A percentile compares a stretch with the other conserved stretches of the same genome.
phyloP scores from a whole-genome alignment of 2,329 filamentous ascomycete species.

The Venturia pyrina region DNA sequence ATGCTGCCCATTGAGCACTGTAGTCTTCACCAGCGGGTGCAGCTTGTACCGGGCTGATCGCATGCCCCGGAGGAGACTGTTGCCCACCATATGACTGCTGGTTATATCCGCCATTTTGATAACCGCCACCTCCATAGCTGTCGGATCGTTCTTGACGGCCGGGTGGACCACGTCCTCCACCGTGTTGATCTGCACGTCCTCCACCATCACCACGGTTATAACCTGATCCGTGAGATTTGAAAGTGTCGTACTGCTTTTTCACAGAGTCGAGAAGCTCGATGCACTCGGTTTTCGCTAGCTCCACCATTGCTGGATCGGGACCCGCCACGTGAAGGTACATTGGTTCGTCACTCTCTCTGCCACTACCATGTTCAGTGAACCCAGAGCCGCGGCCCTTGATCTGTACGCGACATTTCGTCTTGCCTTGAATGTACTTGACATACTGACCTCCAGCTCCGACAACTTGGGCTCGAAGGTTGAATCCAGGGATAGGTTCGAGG shows the following conservation, averaged over 20 bases:
- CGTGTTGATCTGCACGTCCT: constrained; percentile 28
- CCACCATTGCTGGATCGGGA: constrained; percentile 76
- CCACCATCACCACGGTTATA: constrained; percentile 31
- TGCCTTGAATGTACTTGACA: constrained; percentile 95
- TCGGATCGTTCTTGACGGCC: constrained; percentile 18
- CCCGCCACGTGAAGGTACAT: constrained; percentile 97
- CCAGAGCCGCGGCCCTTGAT: constrained; percentile 96
- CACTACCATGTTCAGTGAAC: constrained; percentile 83
- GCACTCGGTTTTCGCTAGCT: constrained; percentile 79
- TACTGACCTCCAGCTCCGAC: constrained; percentile 91
- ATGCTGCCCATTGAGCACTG: constrained; percentile 55
- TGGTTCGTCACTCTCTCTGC: constrained; percentile 81
- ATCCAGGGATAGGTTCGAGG: constrained; percentile 83
- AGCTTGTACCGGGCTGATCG: neutral
- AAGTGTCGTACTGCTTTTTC: constrained; percentile 75
- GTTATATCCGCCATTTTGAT: constrained; percentile 16
- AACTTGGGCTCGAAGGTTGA: constrained; percentile 92
- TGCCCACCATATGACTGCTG: constrained; percentile 1
- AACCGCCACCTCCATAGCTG: constrained; percentile 21
- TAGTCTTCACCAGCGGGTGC: neutral
- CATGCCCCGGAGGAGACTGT: constrained; percentile 1
- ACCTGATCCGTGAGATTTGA: constrained; percentile 59
- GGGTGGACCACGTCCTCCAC: constrained; percentile 18
- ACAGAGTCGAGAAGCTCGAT: constrained; percentile 81
- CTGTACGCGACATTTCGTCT: constrained; percentile 90